phyloP scores from a whole-genome alignment of 2,329 filamentous ascomycete genomes.

The Camillea tinctor region DNA sequence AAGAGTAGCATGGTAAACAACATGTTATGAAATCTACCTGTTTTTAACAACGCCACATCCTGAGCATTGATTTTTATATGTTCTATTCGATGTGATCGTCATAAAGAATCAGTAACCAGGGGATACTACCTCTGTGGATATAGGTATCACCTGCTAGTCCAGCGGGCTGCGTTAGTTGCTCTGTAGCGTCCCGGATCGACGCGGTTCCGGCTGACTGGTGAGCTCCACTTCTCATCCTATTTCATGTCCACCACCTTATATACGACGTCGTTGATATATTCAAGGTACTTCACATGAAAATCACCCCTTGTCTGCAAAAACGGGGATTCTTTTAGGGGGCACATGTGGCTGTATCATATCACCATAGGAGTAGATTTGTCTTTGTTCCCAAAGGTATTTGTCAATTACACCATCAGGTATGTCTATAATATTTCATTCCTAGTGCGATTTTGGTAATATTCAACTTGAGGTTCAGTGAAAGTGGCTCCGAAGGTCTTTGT shows the following conservation, averaged over 20 bases:
- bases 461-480: too few species aligned
- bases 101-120: background rate
- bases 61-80: background rate
- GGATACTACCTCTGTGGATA: too few species aligned
- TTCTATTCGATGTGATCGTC: background rate
- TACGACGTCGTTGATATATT: background rate
- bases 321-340: too few species aligned
- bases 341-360: too few species aligned
- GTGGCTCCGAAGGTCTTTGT: too few species aligned
- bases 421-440: too few species aligned
- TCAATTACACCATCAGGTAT: too few species aligned
- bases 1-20: conserved; percentile 36
- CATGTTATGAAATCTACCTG: background rate
- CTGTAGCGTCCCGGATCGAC: background rate
- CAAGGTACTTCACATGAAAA: too few species aligned
- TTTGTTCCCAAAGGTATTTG: too few species aligned
- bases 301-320: too few species aligned
- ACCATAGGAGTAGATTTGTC: too few species aligned
- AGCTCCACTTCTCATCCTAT: background rate
- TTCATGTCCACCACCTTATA: background rate
- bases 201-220: background rate
- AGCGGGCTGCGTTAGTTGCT: background rate
- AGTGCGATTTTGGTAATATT: too few species aligned
- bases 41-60: background rate
- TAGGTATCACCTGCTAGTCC: background rate